Evolutionary conservation across 2,329 filamentous ascomycete genomes (phyloP), one percentile per base, ranked within the genome.

Genomic region (Aspergillus sojae): DNA sequence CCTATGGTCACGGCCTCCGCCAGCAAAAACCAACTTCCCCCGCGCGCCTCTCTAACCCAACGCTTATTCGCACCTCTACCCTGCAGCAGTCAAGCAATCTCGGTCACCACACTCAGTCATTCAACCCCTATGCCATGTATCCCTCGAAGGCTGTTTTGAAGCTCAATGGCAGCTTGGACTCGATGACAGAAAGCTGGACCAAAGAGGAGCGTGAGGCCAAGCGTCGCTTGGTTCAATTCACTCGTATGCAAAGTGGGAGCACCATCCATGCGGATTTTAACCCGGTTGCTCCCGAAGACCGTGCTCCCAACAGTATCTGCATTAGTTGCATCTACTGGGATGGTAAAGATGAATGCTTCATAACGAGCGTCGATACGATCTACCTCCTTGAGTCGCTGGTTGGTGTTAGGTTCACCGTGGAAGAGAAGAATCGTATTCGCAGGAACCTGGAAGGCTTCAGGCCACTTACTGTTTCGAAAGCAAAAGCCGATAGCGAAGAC

Each of bases 311-410:
- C 80, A 93, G 91, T 79, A 94, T 96, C 65, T 97, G 93, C 80
- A 92, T 99, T 75, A 97, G 94, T 79, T 99, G 95, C 82, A 99
- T 99, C 74, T 94, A 89, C 84, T 99, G 95, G 95, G 90, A 90
- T 63, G 93, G 96, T 79, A 96, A 93, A 80, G 83, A 89, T 55
- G 92, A 96, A 72, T 97, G 91, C 78, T 98, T 89, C 77, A 93
- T 98, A 60, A 98, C 95, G 3, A 97, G 94, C 58, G 95, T 99
- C 21, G 95, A 99, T 78, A 97, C 94, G 2, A 98, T 99, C 71
- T 91, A 91, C 71, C 85, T 99, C n/a, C 84, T 99, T 2, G 95
- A 98, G 80, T 91, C 94, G 68, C 85, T 99, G 7, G 92, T 98
- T 9, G 92, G 88, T 0, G 88, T 89, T 53, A 87, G 92, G 32